Evolutionary conservation across 2,329 filamentous ascomycete species (phyloP).

Genomic region (Calycina marina): DNA sequence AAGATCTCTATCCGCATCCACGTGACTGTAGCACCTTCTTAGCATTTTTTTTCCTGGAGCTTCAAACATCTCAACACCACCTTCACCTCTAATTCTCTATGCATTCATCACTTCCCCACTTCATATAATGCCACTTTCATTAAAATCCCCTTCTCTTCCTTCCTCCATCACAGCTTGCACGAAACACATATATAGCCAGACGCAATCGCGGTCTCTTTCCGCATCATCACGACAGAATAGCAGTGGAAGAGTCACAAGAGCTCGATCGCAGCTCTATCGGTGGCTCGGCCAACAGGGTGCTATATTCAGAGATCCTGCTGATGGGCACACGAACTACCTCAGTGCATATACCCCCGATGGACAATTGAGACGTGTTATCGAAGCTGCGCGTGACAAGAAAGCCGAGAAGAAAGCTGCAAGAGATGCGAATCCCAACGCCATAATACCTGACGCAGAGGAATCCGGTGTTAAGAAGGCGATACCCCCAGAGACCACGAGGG

Average conservation of each 20-base stretch:
- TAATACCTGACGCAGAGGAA: conserved; percentile 3
- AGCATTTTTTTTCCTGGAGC: too few relatives aligned
- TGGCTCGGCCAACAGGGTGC: conserved; percentile 20
- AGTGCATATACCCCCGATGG: conserved; percentile 19
- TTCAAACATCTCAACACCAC: too few relatives aligned
- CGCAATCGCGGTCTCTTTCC: conserved; percentile 20
- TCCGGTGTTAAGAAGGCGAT: conserved; percentile 5
- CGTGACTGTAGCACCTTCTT: conserved; percentile 2
- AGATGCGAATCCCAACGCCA: conserved; percentile 1
- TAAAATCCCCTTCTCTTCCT: conserved; percentile 14
- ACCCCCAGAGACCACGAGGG: conserved; percentile 11
- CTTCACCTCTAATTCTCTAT: too few relatives aligned
- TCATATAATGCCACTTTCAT: conserved; percentile 17
- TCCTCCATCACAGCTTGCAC: conserved; percentile 9
- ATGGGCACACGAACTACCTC: conserved; percentile 21
- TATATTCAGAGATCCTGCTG: conserved; percentile 16
- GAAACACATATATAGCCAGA: conserved; percentile 13
- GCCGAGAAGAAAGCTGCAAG: neutral
- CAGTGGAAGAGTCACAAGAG: conserved; percentile 14
- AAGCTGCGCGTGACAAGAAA: conserved; percentile 1
- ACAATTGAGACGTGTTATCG: conserved; percentile 15
- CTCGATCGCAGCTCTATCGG: conserved; percentile 16
- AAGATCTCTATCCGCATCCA: too few relatives aligned
- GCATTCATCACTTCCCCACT: too few relatives aligned
- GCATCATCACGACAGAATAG: conserved; percentile 14